phyloP scores from a whole-genome alignment of 768 basidiomycete genomes.

The Leucosporidium yakuticum region DNA sequence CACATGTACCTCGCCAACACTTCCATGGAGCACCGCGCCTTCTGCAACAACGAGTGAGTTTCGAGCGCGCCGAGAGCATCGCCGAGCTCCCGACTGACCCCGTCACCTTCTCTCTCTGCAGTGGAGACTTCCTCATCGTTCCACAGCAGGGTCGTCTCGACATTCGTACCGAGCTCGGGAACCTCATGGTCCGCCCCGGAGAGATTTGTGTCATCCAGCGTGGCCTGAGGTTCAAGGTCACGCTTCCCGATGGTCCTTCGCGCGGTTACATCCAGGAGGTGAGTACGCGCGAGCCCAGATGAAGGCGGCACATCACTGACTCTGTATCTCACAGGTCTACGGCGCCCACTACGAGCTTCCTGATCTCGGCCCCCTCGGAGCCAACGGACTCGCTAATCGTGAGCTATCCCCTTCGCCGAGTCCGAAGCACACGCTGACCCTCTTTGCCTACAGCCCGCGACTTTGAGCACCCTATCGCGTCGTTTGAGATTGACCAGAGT shows the following conservation, averaged over 20 bases:
- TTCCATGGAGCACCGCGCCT: conserved; percentile 32
- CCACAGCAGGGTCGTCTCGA: conserved; percentile 62
- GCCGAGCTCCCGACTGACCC: neutral
- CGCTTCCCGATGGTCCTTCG: conserved; percentile 47
- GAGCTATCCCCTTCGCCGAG: conserved; percentile 46
- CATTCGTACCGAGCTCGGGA: conserved; percentile 64
- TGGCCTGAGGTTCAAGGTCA: conserved; percentile 62
- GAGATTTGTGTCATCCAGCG: conserved; percentile 62
- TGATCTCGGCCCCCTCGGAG: conserved; percentile 61
- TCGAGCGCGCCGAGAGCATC: neutral
- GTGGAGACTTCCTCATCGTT: conserved; percentile 62
- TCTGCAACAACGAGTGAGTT: conserved; percentile 26
- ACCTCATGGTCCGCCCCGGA: conserved; percentile 49
- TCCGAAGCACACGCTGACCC: neutral
- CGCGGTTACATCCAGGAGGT: conserved; percentile 49
- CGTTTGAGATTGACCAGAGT: conserved; percentile 61
- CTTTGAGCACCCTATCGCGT: conserved; percentile 60
- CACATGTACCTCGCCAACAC: conserved; percentile 52
- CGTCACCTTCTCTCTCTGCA: neutral
- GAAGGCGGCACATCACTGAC: conserved; percentile 43
- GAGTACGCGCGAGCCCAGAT: neutral
- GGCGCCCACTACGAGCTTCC: conserved; percentile 60
- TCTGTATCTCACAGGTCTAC: conserved; percentile 55
- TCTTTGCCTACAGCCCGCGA: conserved; percentile 41
- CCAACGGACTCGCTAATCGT: conserved; percentile 65